Percentiles rank a stretch among this genome's conserved stretches.
Conservation (phyloP, 2,329 filamentous ascomycete genomes). For the Colletotrichum somersetense region DNA sequence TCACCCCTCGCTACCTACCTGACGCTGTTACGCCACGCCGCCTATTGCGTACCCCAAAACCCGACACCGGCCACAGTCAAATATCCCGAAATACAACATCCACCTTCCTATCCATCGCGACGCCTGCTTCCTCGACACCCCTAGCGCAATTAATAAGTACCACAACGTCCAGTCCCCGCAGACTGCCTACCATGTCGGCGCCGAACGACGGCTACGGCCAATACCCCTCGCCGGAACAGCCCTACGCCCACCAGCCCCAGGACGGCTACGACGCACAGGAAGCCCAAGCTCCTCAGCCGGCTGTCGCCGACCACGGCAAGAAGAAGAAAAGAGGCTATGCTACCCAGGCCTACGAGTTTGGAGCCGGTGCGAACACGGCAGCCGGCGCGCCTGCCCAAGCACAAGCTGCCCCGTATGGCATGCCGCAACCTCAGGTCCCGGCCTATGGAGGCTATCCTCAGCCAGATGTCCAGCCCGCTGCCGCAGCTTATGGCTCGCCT, state of each 20-base stretch:
- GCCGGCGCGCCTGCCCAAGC: constrained; percentile 58
- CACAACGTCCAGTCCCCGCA: background rate
- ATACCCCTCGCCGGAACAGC: constrained; percentile 58
- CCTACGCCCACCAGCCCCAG: constrained; percentile 55
- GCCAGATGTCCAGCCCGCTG: constrained; percentile 57
- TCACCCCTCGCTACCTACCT: constrained; percentile 34
- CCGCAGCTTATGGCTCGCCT: constrained; percentile 57
- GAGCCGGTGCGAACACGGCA: constrained; percentile 82
- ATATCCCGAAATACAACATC: constrained; percentile 10
- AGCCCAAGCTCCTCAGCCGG: constrained; percentile 47
- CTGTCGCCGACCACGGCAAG: constrained; percentile 63
- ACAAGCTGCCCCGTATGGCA: constrained; percentile 61
- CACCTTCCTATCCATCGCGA: constrained; percentile 43
- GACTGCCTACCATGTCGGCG: constrained; percentile 64
- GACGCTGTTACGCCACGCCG: constrained; percentile 36
- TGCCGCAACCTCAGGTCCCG: constrained; percentile 57
- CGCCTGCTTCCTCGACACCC: background rate
- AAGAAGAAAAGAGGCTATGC: constrained; percentile 98
- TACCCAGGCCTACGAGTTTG: constrained; percentile 93
- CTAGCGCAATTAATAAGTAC: constrained; percentile 8
- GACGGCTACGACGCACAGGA: constrained; percentile 55
- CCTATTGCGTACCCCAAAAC: constrained; percentile 25
- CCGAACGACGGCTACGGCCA: constrained; percentile 68
- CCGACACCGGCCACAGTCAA: constrained; percentile 18
- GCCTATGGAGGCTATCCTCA: constrained; percentile 73